Base-by-base conservation (phyloP, 2,329 filamentous ascomycete species). In the Fusarium ambrosium region DNA sequence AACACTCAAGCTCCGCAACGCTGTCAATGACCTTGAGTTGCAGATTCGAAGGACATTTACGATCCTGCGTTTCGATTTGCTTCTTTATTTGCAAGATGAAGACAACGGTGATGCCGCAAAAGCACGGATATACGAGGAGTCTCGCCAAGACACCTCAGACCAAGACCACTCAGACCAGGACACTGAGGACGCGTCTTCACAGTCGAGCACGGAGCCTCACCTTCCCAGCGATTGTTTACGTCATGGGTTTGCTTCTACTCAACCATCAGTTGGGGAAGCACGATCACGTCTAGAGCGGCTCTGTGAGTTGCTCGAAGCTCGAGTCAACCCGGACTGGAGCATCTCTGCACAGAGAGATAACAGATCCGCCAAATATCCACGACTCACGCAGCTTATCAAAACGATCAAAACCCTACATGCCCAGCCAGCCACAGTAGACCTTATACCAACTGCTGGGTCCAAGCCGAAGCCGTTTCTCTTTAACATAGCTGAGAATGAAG, bases 191-290 rank as follows among this genome's bases (percentile, higher is more conserved):
- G n/a, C n/a, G 3, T 43, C 41, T 43, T 43, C 41, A 43, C n/a
- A 43, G 41, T 43, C 41, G 6, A 43, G 41, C n/a, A 14, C n/a
- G 3, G n/a, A 22, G 11, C 1, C 11, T 22, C 41, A 22, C 22
- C 5, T 22, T 2, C 1, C n/a, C 5, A 3, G n/a, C 6, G n/a
- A 20, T 41, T 3, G 2, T 2, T 22, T 7, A 22, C n/a, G 5
- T 13, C 6, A 14, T 0, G 10, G n/a, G 3, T 14, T 14, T 7
- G 11, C 0, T 7, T 1, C n/a, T 43, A 13, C 1, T 6, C n/a
- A 22, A 2, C 11, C 41, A 6, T 43, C 41, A 43, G 41, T 43
- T 43, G n/a, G 6, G 41, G 11, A 14, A 43, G 41, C 11, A 14
- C 41, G n/a, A 4, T 14, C 41, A 7, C 41, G 41, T 22, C 11